Conservation (phyloP, 2,329 filamentous ascomycete species). For the Ustulina deusta region DNA sequence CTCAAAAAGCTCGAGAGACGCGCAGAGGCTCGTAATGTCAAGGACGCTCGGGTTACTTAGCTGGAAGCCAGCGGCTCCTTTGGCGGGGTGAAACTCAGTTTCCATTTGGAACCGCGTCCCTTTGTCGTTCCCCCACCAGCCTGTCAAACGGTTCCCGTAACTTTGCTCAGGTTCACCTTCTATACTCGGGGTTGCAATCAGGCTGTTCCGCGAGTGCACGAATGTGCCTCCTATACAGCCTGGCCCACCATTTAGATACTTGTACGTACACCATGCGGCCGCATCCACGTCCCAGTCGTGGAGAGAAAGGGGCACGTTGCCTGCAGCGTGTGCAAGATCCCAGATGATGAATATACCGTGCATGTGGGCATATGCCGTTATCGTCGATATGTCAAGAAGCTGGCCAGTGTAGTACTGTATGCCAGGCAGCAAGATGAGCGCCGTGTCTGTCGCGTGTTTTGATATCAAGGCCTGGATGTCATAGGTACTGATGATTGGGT, state of each 20-base stretch:
- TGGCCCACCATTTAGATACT: constrained; percentile 83
- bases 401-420: constrained; percentile 87
- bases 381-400: constrained; percentile 77
- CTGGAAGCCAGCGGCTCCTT: constrained; percentile 81
- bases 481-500: constrained; percentile 70
- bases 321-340: constrained; percentile 84
- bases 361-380: constrained; percentile 76
- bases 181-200: constrained; percentile 50
- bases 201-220: constrained; percentile 74
- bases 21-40: constrained; percentile 77
- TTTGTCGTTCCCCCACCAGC: constrained; percentile 86
- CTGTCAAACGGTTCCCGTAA: constrained; percentile 70
- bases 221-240: constrained; percentile 80
- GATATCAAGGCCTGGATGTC: constrained; percentile 77
- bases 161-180: constrained; percentile 53
- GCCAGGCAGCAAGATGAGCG: constrained; percentile 79
- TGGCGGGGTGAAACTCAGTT: constrained; percentile 77
- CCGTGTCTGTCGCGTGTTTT: constrained; percentile 72
- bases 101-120: constrained; percentile 78
- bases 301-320: constrained; percentile 78
- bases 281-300: constrained; percentile 85
- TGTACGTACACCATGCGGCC: constrained; percentile 85
- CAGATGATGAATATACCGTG: constrained; percentile 78
- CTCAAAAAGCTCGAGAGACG: constrained; percentile 78
- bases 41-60: constrained; percentile 80